Conservation (phyloP, 495 filamentous ascomycete species). For the Talaromyces thailandensis region DNA sequence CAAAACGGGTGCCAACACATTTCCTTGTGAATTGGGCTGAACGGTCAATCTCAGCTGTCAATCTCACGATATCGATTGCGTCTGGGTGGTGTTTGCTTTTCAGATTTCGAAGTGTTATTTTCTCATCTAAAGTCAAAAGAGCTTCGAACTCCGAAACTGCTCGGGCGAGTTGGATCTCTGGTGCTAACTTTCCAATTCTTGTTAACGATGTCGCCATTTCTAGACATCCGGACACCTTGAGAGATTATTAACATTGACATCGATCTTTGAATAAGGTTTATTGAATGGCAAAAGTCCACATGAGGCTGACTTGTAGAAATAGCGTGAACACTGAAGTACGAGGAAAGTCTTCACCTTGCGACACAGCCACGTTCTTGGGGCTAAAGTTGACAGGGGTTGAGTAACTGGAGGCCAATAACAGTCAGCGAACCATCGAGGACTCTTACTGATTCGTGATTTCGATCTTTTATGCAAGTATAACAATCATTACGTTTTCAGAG, state of each 20-base stretch:
- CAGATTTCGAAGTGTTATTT: slow-evolving; percentile 17
- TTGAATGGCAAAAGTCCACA: no score
- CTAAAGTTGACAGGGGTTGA: neutral
- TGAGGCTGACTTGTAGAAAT: neutral
- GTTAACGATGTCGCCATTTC: neutral
- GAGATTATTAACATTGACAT: no score
- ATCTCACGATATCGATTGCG: neutral
- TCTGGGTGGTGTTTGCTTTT: slow-evolving; percentile 18
- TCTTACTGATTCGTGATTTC: neutral
- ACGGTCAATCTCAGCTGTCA: neutral
- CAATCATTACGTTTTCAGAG: neutral
- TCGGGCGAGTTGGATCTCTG: slow-evolving; percentile 28
- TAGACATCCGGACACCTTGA: neutral
- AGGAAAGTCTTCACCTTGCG: neutral
- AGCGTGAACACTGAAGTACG: neutral
- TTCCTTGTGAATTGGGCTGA: neutral
- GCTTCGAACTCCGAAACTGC: slow-evolving; percentile 31
- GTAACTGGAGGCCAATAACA: neutral
- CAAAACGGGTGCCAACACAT: neutral
- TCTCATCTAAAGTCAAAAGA: slow-evolving; percentile 27
- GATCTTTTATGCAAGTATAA: neutral
- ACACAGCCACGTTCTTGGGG: neutral
- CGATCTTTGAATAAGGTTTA: no score
- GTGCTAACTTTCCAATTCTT: slow-evolving; percentile 16
- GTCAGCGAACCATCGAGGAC: neutral